A percentile compares a stretch with the other conserved stretches of the same genome.
Conservation (phyloP, 129 eudicot species). For the Centrapalus pauciflorus region DNA sequence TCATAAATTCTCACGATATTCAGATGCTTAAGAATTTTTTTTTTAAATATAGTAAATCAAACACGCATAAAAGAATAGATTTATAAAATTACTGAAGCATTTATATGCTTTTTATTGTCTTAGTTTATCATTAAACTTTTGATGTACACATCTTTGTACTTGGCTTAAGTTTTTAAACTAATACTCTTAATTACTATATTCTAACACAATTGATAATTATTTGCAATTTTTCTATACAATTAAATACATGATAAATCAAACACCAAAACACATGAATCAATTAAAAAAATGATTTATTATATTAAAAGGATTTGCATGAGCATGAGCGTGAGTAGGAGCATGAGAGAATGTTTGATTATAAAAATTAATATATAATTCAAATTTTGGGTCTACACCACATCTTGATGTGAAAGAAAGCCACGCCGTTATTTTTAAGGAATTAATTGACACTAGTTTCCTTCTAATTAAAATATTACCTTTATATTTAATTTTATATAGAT, state of each 20-base stretch:
- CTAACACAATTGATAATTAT: no score
- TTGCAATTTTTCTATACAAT: background rate
- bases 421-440: constrained; percentile 27
- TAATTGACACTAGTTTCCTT: background rate
- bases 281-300: background rate
- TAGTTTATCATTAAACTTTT: no score
- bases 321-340: constrained; percentile 18
- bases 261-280: background rate
- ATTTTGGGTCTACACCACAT: constrained; percentile 21
- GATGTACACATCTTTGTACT: no score
- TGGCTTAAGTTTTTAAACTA: no score
- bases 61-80: no score
- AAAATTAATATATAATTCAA: constrained; percentile 3
- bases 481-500: no score
- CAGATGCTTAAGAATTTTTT: no score
- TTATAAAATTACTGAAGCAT: no score
- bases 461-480: background rate
- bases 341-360: constrained; percentile 31
- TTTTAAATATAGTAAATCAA: no score
- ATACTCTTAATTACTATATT: no score
- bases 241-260: background rate
- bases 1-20: no score
- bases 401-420: constrained; percentile 34
- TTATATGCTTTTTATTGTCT: no score
- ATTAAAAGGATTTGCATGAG: constrained; percentile 18